A percentile compares a stretch with the other conserved stretches of the same genome.
Conservation (phyloP, 2,329 filamentous ascomycete genomes). For the Tolypocladium inflatum region DNA sequence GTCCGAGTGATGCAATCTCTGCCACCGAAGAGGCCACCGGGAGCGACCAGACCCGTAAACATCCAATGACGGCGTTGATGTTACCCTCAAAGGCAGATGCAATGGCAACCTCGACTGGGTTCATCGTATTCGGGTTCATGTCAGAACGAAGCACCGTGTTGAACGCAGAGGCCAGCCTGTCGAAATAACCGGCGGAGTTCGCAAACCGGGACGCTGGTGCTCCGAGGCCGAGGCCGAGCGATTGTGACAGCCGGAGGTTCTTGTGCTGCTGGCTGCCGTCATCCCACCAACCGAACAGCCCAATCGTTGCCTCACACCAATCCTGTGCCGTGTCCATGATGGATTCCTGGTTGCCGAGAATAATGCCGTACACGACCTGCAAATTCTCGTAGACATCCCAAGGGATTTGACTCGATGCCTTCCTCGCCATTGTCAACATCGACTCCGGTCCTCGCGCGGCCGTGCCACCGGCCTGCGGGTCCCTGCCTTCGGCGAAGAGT, state of each 20-base stretch:
- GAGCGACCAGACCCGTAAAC: conserved; percentile 73
- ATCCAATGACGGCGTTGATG: conserved; percentile 61
- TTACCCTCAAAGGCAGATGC: conserved; percentile 79
- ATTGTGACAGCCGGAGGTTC: conserved; percentile 28
- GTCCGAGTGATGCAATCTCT: conserved; percentile 74
- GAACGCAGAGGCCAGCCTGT: conserved; percentile 63
- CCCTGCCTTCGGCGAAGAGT: conserved; percentile 68
- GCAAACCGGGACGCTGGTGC: conserved; percentile 31
- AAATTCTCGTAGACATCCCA: conserved; percentile 87
- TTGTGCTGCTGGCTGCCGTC: conserved; percentile 50
- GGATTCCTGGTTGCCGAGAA: conserved; percentile 65
- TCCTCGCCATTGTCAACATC: conserved; percentile 58
- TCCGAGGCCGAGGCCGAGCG: conserved; percentile 24
- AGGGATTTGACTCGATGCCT: conserved; percentile 77
- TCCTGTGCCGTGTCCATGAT: conserved; percentile 73
- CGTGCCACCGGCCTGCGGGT: conserved; percentile 29
- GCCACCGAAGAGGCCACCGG: conserved; percentile 68
- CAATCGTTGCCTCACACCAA: conserved; percentile 84
- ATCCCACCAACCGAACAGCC: conserved; percentile 86
- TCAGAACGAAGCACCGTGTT: conserved; percentile 58
- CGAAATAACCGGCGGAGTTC: conserved; percentile 60
- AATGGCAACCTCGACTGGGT: conserved; percentile 69
- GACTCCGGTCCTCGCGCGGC: conserved; percentile 35
- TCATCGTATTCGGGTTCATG: conserved; percentile 67
- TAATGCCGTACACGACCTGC: conserved; percentile 68